Base-by-base conservation (phyloP, 1,139 yeast species). In the Suhomyces guaymorum region DNA sequence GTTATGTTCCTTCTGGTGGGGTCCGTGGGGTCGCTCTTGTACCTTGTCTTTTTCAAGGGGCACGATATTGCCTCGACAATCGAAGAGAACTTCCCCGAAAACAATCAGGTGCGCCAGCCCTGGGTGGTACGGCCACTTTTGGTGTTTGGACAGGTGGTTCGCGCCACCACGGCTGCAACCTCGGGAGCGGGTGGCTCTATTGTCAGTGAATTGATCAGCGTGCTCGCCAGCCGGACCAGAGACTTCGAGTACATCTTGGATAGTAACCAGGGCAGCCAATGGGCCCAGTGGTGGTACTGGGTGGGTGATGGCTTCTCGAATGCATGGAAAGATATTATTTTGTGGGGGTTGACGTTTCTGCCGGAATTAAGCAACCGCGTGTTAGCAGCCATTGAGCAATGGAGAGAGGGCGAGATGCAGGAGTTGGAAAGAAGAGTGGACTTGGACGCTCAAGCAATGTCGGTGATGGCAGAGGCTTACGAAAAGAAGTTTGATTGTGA, bases 161-260 rank as follows among this genome's bases (percentile, higher is more conserved):
- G 40, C 23, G 26, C 39, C n/a, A 46, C 47, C 4, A 39, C 38
- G 27, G 32, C 30, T 10, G 18, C 33, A 11, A 29, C 46, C 14
- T 29, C 33, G n/a, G 31, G 33, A 11, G 24, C 38, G 7, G 11
- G 30, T 10, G 15, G 10, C 15, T 16, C 17, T 10, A 21, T 51
- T 6, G 36, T 37, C 17, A 37, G 46, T 15, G 51, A 46, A 15
- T 26, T 59, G 5, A 44, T 59, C n/a, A 31, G 29, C 5, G 40
- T 44, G 20, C 46, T 48, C 1, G 54, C 57, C 2, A 30, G 32
- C 9, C 44, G 66, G 26, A 49, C 52, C 5, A 37, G 62, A 17
- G 68, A 61, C 21, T 57, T 43, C 39, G 59, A 60, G 26, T 47
- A 47, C 26, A 37, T 59, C 4, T 32, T 49, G 23, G 40, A 30